Evolutionary conservation across 257 asterid species (phyloP).

Genomic region (Thymus quinquecostatus): DNA sequence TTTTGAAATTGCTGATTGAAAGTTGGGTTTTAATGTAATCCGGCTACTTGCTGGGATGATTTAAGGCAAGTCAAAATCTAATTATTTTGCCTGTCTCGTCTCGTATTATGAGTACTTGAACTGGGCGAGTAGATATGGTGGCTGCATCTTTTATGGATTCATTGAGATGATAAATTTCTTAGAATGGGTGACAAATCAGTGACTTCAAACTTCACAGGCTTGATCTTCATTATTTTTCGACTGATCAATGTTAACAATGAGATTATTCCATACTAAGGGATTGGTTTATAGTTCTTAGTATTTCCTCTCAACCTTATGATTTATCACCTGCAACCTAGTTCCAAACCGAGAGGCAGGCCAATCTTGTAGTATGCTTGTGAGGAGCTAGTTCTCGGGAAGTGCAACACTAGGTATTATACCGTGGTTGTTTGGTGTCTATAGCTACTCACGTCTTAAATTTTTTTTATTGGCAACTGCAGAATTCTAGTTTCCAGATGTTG

Average conservation of each 20-base stretch:
- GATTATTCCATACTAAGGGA: not conserved
- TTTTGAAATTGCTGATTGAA: too few species aligned
- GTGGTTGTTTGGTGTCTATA: not conserved
- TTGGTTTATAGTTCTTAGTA: not conserved
- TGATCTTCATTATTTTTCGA: not conserved
- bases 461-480: slow-evolving; percentile 23
- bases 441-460: slow-evolving; percentile 7
- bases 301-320: not conserved
- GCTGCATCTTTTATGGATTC: not conserved
- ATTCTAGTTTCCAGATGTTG: slow-evolving; percentile 21
- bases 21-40: too few species aligned
- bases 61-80: not conserved
- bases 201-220: not conserved
- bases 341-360: not conserved
- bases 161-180: not conserved
- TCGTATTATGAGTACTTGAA: not conserved
- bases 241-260: not conserved
- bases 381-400: not conserved
- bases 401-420: not conserved
- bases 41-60: not conserved
- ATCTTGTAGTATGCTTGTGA: not conserved
- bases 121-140: not conserved
- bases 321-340: not conserved
- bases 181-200: not conserved
- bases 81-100: not conserved